Percentiles rank a stretch among this genome's conserved stretches.
These are phyloP conservation scores for Lepiota venenata DNA, from an alignment of 768 basidiomycete genomes.

Conservation along the genomic window DNA sequence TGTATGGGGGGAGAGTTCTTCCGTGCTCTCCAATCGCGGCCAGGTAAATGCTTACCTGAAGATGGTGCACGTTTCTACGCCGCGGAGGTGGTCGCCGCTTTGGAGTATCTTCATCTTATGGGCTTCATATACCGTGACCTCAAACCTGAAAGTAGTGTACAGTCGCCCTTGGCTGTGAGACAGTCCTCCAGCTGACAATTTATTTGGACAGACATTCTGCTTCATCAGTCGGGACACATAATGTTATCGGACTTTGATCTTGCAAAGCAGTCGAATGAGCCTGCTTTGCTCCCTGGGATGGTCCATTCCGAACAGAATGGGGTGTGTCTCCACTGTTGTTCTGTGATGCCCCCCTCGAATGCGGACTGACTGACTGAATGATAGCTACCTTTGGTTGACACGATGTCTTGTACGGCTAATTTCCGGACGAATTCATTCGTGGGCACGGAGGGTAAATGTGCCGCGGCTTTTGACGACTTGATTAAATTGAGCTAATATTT, in stretches of 20 bases:
- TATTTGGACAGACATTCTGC: slow-evolving; percentile 74
- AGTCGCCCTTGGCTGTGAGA: slow-evolving; percentile 13
- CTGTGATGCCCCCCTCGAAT: slow-evolving; percentile 11
- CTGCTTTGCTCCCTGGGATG: slow-evolving; percentile 81
- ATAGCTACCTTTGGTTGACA: slow-evolving; percentile 92
- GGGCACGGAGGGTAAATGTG: slow-evolving; percentile 91
- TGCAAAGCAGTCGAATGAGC: slow-evolving; percentile 90
- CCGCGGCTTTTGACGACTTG: slow-evolving; percentile 14
- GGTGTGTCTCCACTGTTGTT: slow-evolving; percentile 43
- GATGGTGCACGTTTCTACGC: slow-evolving; percentile 97
- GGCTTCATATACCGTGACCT: slow-evolving; percentile 99
- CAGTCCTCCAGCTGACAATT: slow-evolving; percentile 15
- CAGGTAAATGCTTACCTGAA: slow-evolving; percentile 95
- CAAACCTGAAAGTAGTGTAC: slow-evolving; percentile 95
- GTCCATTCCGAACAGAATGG: slow-evolving; percentile 90
- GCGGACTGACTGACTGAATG: slow-evolving; percentile 14
- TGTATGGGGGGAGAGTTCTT: slow-evolving; percentile 99
- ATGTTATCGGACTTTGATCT: slow-evolving; percentile 99
- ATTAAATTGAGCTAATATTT: slow-evolving; percentile 7
- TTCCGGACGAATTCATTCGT: slow-evolving; percentile 99
- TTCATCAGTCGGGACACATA: slow-evolving; percentile 98
- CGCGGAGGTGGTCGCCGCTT: slow-evolving; percentile 94
- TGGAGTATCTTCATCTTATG: slow-evolving; percentile 99
- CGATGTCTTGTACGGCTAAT: slow-evolving; percentile 94
- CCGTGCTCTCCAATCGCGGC: slow-evolving; percentile 91